Conservation (phyloP, 2,329 filamentous ascomycete genomes). For the Fusarium sp. region DNA sequence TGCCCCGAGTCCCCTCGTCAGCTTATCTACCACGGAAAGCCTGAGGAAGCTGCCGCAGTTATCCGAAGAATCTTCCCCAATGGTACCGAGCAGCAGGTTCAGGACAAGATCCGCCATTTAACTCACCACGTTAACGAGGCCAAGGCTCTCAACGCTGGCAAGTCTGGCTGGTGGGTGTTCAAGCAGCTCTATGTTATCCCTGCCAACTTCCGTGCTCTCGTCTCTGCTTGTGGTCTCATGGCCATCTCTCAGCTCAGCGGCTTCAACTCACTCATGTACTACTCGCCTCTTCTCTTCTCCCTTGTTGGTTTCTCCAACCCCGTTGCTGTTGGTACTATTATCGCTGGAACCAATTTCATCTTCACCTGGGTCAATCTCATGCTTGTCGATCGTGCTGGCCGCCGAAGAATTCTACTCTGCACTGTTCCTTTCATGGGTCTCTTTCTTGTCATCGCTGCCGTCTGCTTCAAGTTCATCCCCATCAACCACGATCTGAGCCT, state of each 20-base stretch:
- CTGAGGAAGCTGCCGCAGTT: slow-evolving; percentile 53
- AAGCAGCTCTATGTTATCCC: slow-evolving; percentile 59
- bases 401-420: slow-evolving; percentile 56
- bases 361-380: slow-evolving; percentile 61
- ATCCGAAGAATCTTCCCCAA: slow-evolving; percentile 55
- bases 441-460: slow-evolving; percentile 54
- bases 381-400: slow-evolving; percentile 58
- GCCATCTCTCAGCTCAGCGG: slow-evolving; percentile 63
- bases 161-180: slow-evolving; percentile 54
- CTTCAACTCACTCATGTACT: slow-evolving; percentile 64
- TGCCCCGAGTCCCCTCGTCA: slow-evolving; percentile 62
- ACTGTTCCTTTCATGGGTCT: slow-evolving; percentile 59
- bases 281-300: slow-evolving; percentile 60
- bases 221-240: slow-evolving; percentile 63
- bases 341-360: slow-evolving; percentile 60
- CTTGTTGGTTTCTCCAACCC: slow-evolving; percentile 63
- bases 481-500: slow-evolving; percentile 56
- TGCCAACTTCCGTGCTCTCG: slow-evolving; percentile 57
- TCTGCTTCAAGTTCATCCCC: slow-evolving; percentile 56
- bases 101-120: slow-evolving; percentile 58
- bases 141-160: slow-evolving; percentile 53
- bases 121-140: slow-evolving; percentile 51
- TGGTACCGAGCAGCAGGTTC: slow-evolving; percentile 55
- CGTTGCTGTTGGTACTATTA: slow-evolving; percentile 57
- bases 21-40: slow-evolving; percentile 55